Base-by-base conservation (phyloP, 2,329 filamentous ascomycete genomes). In the Sporothrix luriei region DNA sequence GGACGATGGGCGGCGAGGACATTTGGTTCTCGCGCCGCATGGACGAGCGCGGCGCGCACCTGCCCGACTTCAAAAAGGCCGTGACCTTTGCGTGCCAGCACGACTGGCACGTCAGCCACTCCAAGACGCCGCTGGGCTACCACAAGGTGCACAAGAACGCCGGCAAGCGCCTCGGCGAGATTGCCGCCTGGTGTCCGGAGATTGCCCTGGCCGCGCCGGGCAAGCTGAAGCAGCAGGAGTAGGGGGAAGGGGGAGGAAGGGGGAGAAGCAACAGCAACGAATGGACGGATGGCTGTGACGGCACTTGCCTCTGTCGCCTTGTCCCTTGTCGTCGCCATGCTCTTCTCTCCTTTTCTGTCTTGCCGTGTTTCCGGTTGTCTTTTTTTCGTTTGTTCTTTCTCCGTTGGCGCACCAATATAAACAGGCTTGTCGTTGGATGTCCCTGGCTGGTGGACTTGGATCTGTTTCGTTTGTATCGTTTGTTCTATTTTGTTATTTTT, bases 1-100 rank as follows among this genome's bases (percentile, higher is more conserved):
- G 72, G 72, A 72, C 71, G 43, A 33, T 69, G 13, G 73, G 72
- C 52, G 74, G 74, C 66, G 75, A 76, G 70, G 75, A 76, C 71
- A 72, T 75, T 52, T 76, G 75, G 75, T 75, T 76, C 67, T 74
- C 70, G 19, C 68, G 59, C 54, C 72, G 73, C 66, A 75, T 75
- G 72, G 68, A 70, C 14, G 52, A 43, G 33, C 71, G 70, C 24
- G 72, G 73, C 29, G 75, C 33, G 4, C 57, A 70, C 52, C 68
- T 75, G 65, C 74, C 75, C n/a, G 59, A 65, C 19, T 66, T 68
- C 11, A 52, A 70, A 14, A 43, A 54, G 16, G 74, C 73, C 14
- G n/a, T 72, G 19, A 65, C 69, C 2, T 76, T 76, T 61, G 68
- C 75, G 7, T 72, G 69, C 72, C 72, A 75, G 72, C 73, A 73